Evolutionary conservation across 352 stramenopile genomes (phyloP), one percentile per base, ranked within the genome.

Genomic region (Phytophthora pisi): DNA sequence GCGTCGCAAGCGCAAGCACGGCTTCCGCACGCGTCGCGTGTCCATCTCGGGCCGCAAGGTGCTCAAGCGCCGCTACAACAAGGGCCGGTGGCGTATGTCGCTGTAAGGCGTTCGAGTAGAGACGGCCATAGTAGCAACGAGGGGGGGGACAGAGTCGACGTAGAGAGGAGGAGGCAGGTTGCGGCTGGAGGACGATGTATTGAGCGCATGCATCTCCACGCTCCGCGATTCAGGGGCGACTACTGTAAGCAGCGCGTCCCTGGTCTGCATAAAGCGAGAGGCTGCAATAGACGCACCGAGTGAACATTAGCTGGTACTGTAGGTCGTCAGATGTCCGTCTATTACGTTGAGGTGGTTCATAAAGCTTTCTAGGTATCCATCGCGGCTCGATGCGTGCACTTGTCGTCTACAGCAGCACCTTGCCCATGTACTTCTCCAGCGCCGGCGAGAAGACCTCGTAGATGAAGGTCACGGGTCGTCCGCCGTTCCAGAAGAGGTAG

Each of bases 381-480:
- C 45, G 20, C 9, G 16, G 8, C 28, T 72, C 16, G 5, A 49
- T 45, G 10, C 51, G 53, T 60, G 26, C 26, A 47, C 10, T 4
- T 45, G 36, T 45, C 18, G 24, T 50, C 64, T 67, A 73, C 47
- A 75, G 50, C 51, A 92, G 65, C 31, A 91, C 81, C 10, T 86
- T 70, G 50, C 88, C 88, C 82, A 96, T 89, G 76, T 94, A 93
- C 59, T 84, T 79, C 51, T 91, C 78, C 9, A 96, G 70, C 34
- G 66, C 69, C 1, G 88, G 88, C 24, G 88, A 95, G 66, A 96
- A 96, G 9, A 96, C 88, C 61, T 96, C 88, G 75, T 96, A 96
- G 68, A 96, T 95, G 71, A 93, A 90, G 61, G 86, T 92, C 4
- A 95, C 77, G 30, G 88, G 85, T 13, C 83, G 72, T 11, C 84